Base-by-base conservation (phyloP, 2,329 filamentous ascomycete genomes). In the Fusarium sp. region DNA sequence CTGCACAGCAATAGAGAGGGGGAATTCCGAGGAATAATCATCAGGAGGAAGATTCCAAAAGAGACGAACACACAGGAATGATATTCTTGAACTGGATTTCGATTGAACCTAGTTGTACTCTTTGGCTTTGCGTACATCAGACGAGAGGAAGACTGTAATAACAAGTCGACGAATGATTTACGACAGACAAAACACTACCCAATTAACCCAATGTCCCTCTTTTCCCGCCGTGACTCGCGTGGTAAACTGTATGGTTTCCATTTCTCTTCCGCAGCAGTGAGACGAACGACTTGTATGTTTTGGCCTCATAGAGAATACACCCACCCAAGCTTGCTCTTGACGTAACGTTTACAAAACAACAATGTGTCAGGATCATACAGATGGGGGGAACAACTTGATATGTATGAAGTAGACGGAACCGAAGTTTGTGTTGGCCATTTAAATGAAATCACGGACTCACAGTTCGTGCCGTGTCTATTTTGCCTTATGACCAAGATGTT, bases 111-210 rank as follows among this genome's bases (percentile, higher is more conserved):
- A 44, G 63, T 54, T 63, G 47, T 61, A 60, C 65, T 68, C n/a
- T 45, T 68, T 62, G 70, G 67, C 68, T 72, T 72, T 70, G 66
- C 71, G 74, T 73, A 74, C 56, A 75, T 72, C 72, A 69, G 62
- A 67, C 51, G 61, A 74, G 56, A 74, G 54, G 61, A 59, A 65
- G 59, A 66, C 44, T 65, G 48, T 64, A 71, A 67, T 57, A 68
- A 51, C 53, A 70, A 47, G 63, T 68, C 67, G 51, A 69, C 68
- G 54, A 58, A 75, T 77, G 66, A 78, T 77, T 76, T 75, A 78
- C 70, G 70, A 73, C 65, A 71, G 80, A 68, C 78, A 55, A 81
- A 81, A 80, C 71, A 82, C 79, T 28, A 82, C 36, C 47, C 53
- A 39, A 56, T 39, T n/a, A 64, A 41, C 38, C 56, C 33, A 38